Evolutionary conservation across 345 rosid species (phyloP), one percentile per base, ranked within the genome.

Genomic region (Cochlearia excelsa): DNA sequence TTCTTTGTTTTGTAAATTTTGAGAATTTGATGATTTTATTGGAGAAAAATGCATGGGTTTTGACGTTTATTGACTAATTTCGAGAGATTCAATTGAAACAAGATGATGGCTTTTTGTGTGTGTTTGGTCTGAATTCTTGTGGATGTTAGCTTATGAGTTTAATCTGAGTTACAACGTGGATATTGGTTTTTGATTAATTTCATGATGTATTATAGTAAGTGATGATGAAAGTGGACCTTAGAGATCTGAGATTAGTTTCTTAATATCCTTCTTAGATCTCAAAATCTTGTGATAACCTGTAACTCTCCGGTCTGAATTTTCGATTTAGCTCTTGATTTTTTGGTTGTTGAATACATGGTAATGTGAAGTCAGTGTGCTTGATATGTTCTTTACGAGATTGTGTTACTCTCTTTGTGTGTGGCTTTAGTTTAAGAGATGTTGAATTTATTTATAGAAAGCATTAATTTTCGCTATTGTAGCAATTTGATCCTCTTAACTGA

Each of bases 191-290:
- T 51, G 7, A 59, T 2, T 68, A 27, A 28, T 46, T 30, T 16
- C 23, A 16, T 16, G 23, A 16, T 16, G 23, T 16, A 16, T 16
- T 42, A 30, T 31, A 30, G 4, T n/a, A 46, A 60, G 51, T 16
- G 7, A 44, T 28, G 23, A 37, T 51, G 9, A 51, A 51, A 46
- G 37, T 59, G 71, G 44, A 59, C 53, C 66, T 16, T 59, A 46
- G 26, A 51, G 31, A 57, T 59, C 47, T 27, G 54, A 61, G 57
- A 62, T 60, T 55, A 40, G 26, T 59, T 59, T 68, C 54, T 23
- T 4, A 26, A 46, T 38, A 16, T 33, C 5, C 37, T 58, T 33
- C 8, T 51, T 57, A 4, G 51, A 11, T 28, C 34, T 35, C 9
- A 3, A 43, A 29, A 9, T 16, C 4, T 41, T 23, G 9, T 43